Conservation (phyloP, 2,329 filamentous ascomycete species). For the Xylaria sp. region DNA sequence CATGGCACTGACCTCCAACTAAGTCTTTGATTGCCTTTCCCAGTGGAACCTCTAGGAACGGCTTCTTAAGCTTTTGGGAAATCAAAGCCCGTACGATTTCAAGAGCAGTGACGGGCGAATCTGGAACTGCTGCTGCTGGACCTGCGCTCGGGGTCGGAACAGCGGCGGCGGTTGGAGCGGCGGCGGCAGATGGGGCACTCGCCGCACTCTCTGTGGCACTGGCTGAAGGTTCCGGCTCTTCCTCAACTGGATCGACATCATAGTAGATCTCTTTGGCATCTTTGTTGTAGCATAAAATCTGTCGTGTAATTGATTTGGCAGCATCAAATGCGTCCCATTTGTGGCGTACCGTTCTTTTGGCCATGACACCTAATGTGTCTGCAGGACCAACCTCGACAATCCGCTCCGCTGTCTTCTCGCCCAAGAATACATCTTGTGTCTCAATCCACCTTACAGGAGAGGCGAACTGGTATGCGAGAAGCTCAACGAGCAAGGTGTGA, state of each 20-base stretch:
- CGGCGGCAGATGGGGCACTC: constrained; percentile 62
- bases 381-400: constrained; percentile 98
- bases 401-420: constrained; percentile 93
- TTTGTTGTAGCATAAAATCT: constrained; percentile 99
- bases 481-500: constrained; percentile 97
- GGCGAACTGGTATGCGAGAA: constrained; percentile 98
- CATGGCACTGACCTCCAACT: constrained; percentile 80
- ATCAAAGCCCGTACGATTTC: constrained; percentile 91
- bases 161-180: constrained; percentile 62
- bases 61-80: constrained; percentile 98
- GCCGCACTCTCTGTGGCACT: constrained; percentile 55
- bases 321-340: constrained; percentile 99
- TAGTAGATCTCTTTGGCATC: constrained; percentile 99
- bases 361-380: constrained; percentile 97
- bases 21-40: constrained; percentile 99
- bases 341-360: constrained; percentile 91
- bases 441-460: constrained; percentile 99
- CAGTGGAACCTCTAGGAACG: constrained; percentile 85
- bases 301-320: constrained; percentile 92
- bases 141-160: constrained; percentile 75
- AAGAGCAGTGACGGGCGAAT: constrained; percentile 86
- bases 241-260: constrained; percentile 93
- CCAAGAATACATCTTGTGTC: constrained; percentile 99
- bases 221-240: constrained; percentile 77
- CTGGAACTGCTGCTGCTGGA: constrained; percentile 85